Evolutionary conservation across 495 filamentous ascomycete genomes (phyloP), one percentile per base, ranked within the genome.

Genomic region (Aspergillus panamensis): DNA sequence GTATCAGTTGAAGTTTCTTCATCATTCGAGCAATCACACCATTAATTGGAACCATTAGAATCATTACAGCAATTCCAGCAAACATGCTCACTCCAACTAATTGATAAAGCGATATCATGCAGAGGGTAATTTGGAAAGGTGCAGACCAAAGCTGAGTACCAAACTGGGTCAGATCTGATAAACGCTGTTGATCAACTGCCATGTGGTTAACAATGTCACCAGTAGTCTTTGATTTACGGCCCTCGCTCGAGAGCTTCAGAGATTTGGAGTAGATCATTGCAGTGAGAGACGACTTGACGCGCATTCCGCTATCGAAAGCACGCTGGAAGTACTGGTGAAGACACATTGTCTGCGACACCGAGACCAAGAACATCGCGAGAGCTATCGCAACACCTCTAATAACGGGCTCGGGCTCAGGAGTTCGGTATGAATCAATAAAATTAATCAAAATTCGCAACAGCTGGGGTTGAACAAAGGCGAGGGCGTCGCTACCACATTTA

Each of bases 201-300:
- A 97, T 97, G 69, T 95, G 90, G 64, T 97, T 99, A 62, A 99
- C 95, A 72, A 97, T 97, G 70, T 99, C 95, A 48, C 95, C 95
- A 2, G 95, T 97, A 3, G 91, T 91, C 73, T 97, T 96, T 20
- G 84, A 66, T n/a, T 89, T 80, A 42, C 93, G 82, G 14, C 93
- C 95, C 73, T 99, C 95, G 64, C 95, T 97, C 0, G 92, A 96
- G 10, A 99, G 79, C 51, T 82, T 87, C 67, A 96, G 79, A 1
- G 90, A 86, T 73, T 99, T 99, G 43, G 86, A 80, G 66, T 97
- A 99, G 58, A 97, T 97, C 52, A 92, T 82, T 0, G 92, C 88
- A 9, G 91, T 95, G 63, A 99, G 68, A 19, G 90, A 81, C 30
- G 91, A 88, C 72, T 95, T 96, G 71, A 97, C 91, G 10, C 91